Evolutionary conservation across 495 filamentous ascomycete species (phyloP), one percentile per base, ranked within the genome.

Genomic region (Astrothelium macrocarpum): DNA sequence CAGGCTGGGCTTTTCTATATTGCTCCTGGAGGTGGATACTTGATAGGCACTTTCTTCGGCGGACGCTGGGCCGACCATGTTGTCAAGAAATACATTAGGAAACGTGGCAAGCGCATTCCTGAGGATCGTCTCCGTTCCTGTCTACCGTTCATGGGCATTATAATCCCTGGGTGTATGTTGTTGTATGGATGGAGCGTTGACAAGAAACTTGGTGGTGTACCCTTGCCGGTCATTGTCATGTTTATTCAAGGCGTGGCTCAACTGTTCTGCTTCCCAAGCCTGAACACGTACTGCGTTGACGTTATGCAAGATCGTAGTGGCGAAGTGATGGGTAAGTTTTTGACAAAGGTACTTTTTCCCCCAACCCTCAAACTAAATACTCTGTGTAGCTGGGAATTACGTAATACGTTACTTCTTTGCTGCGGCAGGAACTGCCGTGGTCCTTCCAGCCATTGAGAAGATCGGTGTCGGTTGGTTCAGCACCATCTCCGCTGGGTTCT

Each of bases 261-360:
- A 72, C 76, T 90, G 1, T 88, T 90, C 72, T 87, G 82, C 74
- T 90, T 89, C 69, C 86, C 87, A 11, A 81, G 78, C 61, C 69
- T 90, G 29, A 90, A 90, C 71, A 90, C 87, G 0, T 90, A 90
- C 71, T 90, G 85, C 67, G 75, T 90, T 2, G 87, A 91, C 69
- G 87, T 90, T 14, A 88, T 89, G 86, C 85, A 84, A 49, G 74
- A 76, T 9, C 74, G 81, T 23, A 82, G 82, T 53, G 81, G 84
- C 0, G 86, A 89, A 70, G 85, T 91, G 5, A 82, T 89, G 62
- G 67, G 69, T 71, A 67, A 34, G 69, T 67, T 31, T 29, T 32
- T 18, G n/a, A 46, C 42, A 18, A 16, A 29, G 49, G 11, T 29
- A 0, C 26, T 43, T 10, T 20, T 49, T 62, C 34, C n/a, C 49